A percentile compares a stretch with the other conserved stretches of the same genome.
phyloP scores from a whole-genome alignment of 73 alveolate genomes.

The Blepharisma japonicum region DNA sequence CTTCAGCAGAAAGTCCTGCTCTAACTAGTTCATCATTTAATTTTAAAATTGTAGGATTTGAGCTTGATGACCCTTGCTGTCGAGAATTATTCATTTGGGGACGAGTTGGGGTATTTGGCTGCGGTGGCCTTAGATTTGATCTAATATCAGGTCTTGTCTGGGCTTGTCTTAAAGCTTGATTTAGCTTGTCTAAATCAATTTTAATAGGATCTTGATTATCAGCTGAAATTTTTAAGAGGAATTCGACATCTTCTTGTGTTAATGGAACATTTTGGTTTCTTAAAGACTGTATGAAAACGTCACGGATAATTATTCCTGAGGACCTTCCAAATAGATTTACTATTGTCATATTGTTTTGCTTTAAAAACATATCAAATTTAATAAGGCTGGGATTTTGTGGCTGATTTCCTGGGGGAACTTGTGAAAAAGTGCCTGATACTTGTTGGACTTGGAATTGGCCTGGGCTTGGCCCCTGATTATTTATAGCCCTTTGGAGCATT shows the following conservation, averaged over 20 bases:
- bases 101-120: too few relatives aligned
- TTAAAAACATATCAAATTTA: neutral
- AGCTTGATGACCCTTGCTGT: too few relatives aligned
- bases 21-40: neutral
- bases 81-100: too few relatives aligned
- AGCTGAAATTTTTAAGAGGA: too few relatives aligned
- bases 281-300: neutral
- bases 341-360: neutral
- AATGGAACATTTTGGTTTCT: neutral
- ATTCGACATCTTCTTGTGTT: too few relatives aligned
- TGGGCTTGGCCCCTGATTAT: neutral
- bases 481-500: neutral
- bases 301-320: neutral
- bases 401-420: too few relatives aligned
- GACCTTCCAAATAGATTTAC: neutral
- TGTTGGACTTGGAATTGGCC: constrained; percentile 16
- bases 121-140: too few relatives aligned
- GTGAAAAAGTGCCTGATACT: neutral
- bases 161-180: too few relatives aligned
- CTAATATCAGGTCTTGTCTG: too few relatives aligned
- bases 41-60: neutral
- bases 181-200: too few relatives aligned
- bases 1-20: neutral
- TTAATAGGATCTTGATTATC: too few relatives aligned
- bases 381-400: too few relatives aligned